Evolutionary conservation across 768 basidiomycete species (phyloP).

Genomic region (Lactifluus echinatus): DNA sequence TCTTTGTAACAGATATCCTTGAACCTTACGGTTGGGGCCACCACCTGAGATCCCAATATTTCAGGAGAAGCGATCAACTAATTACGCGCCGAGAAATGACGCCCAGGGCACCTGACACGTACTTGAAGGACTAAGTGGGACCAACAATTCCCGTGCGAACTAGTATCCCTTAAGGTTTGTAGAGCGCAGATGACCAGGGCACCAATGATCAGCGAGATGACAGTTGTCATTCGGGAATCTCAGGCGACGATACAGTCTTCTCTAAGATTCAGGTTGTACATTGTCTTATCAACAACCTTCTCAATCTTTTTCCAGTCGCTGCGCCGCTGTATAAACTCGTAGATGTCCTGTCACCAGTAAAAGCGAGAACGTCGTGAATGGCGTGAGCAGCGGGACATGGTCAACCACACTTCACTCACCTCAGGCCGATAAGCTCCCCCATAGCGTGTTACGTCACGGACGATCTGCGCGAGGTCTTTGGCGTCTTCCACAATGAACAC

Average conservation of each 20-base stretch:
- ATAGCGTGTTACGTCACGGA: conserved; percentile 90
- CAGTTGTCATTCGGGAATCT: neutral
- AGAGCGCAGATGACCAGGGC: neutral
- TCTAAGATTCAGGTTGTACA: conserved; percentile 89
- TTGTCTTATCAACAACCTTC: conserved; percentile 88
- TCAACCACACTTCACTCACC: conserved; percentile 35
- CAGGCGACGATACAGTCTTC: conserved; percentile 69
- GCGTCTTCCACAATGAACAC: conserved; percentile 95
- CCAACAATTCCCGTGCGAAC: conserved; percentile 1
- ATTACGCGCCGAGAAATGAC: neutral
- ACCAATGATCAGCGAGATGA: neutral
- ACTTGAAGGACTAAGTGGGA: neutral
- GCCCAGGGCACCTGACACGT: conserved; percentile 9
- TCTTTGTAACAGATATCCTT: neutral
- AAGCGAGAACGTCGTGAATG: neutral
- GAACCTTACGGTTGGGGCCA: neutral
- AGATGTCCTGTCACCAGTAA: conserved; percentile 61
- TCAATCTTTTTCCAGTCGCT: conserved; percentile 99
- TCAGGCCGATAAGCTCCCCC: conserved; percentile 93
- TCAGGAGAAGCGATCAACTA: neutral
- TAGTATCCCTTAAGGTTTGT: neutral
- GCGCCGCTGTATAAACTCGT: conserved; percentile 90
- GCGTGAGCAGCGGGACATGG: neutral
- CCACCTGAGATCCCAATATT: conserved; percentile 3
- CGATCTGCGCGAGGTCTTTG: conserved; percentile 93